These are phyloP conservation scores for Xylariaceae sp. DNA, from an alignment of 2,329 filamentous ascomycete species.

Conservation along the genomic window DNA sequence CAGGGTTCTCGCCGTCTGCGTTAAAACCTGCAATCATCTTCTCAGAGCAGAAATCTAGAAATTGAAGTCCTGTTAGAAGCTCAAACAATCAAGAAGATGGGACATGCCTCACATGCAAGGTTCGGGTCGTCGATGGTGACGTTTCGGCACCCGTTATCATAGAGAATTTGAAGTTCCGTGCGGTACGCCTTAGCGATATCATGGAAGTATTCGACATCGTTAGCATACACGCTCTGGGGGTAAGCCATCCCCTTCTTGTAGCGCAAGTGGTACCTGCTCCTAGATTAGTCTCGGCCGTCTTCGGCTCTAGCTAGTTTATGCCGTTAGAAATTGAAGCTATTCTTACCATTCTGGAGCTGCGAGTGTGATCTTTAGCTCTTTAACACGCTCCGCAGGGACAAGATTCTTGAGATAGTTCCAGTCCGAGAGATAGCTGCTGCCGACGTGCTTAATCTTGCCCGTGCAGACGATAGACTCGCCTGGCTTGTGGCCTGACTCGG, in stretches of 20 bases:
- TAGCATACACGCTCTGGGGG: constrained; percentile 61
- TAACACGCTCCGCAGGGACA: constrained; percentile 65
- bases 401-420: constrained; percentile 50
- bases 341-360: constrained; percentile 56
- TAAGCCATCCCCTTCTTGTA: constrained; percentile 64
- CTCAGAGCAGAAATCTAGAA: constrained; percentile 72
- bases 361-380: constrained; percentile 61
- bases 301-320: neutral
- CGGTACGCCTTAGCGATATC: constrained; percentile 68
- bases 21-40: constrained; percentile 76
- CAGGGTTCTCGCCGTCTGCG: constrained; percentile 70
- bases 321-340: neutral
- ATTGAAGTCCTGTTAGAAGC: neutral
- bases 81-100: neutral
- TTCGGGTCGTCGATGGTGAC: constrained; percentile 72
- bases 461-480: constrained; percentile 53
- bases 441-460: constrained; percentile 53
- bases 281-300: constrained; percentile 8
- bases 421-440: constrained; percentile 50
- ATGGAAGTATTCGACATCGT: constrained; percentile 66
- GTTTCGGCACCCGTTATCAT: constrained; percentile 67
- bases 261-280: constrained; percentile 54
- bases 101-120: constrained; percentile 62
- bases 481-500: constrained; percentile 53
- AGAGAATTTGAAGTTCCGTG: constrained; percentile 63